A percentile compares a stretch with the other conserved stretches of the same genome.
phyloP scores from a whole-genome alignment of 2,329 filamentous ascomycete genomes.

The Hypoxylon sp. region DNA sequence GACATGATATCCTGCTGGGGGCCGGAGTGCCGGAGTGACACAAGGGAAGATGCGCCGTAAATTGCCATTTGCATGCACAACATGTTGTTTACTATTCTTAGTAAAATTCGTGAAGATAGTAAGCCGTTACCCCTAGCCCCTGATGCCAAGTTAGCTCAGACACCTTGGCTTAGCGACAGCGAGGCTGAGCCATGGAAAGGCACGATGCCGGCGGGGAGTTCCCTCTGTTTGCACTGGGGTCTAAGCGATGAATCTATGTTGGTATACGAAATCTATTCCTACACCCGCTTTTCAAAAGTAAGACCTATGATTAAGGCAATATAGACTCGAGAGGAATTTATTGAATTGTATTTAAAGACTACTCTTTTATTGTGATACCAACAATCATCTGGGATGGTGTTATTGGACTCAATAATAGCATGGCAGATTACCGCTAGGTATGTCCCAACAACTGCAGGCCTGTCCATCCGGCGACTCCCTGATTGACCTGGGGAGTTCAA shows the following conservation, averaged over 20 bases:
- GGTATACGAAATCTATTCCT: background rate
- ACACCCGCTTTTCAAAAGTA: background rate
- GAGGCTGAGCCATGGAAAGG: conserved; percentile 15
- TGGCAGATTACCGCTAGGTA: background rate
- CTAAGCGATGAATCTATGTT: background rate
- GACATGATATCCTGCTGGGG: no score
- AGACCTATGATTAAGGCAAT: background rate
- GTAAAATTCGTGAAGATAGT: background rate
- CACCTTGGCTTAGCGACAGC: conserved; percentile 17
- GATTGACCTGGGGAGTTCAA: background rate
- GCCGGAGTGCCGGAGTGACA: no score
- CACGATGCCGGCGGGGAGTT: background rate
- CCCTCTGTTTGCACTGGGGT: background rate
- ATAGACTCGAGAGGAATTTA: background rate
- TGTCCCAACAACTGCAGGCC: background rate
- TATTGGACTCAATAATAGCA: background rate
- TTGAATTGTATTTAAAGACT: background rate
- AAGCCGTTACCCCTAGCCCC: conserved; percentile 5
- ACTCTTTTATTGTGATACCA: background rate
- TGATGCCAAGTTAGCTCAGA: conserved; percentile 28
- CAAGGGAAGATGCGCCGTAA: background rate
- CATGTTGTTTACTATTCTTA: background rate
- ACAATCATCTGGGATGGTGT: background rate
- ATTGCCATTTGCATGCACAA: background rate
- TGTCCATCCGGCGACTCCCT: conserved; percentile 3